Conservation (phyloP, 768 basidiomycete species). For the Psilocybe azurescens region DNA sequence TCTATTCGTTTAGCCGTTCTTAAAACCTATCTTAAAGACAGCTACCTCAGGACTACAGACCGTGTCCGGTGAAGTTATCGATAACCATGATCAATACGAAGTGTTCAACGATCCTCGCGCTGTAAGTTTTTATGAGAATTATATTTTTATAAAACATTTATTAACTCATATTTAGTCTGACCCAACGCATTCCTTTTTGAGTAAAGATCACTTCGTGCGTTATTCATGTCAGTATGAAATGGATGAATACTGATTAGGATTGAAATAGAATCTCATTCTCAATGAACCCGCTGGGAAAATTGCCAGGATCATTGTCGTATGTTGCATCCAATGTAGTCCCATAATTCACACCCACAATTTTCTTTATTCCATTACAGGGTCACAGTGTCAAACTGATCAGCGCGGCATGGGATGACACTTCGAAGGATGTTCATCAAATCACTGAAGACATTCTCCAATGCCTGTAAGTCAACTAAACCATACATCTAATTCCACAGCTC, state of each 20-base stretch:
- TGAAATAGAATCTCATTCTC: constrained; percentile 69
- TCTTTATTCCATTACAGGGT: constrained; percentile 38
- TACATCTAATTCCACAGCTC: neutral
- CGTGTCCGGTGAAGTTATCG: constrained; percentile 79
- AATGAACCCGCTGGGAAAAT: constrained; percentile 85
- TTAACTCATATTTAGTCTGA: constrained; percentile 57
- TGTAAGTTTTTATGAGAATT: constrained; percentile 42
- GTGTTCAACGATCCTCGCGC: constrained; percentile 86
- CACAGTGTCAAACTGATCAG: constrained; percentile 72
- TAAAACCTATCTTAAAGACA: constrained; percentile 78
- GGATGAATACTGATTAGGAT: constrained; percentile 14
- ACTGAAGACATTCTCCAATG: constrained; percentile 71
- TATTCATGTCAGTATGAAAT: neutral
- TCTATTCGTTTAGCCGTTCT: constrained; percentile 59
- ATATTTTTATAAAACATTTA: constrained; percentile 3
- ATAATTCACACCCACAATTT: neutral
- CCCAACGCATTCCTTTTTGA: constrained; percentile 88
- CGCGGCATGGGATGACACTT: constrained; percentile 82
- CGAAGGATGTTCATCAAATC: constrained; percentile 57
- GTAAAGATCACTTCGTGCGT: constrained; percentile 87
- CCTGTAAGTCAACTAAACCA: constrained; percentile 49
- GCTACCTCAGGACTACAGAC: constrained; percentile 66
- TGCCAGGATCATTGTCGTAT: constrained; percentile 70
- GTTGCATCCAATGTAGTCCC: constrained; percentile 23
- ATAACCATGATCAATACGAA: constrained; percentile 83